Conservation (phyloP, 192 early-diverging fungal species). For the Backusella mclennaniae region DNA sequence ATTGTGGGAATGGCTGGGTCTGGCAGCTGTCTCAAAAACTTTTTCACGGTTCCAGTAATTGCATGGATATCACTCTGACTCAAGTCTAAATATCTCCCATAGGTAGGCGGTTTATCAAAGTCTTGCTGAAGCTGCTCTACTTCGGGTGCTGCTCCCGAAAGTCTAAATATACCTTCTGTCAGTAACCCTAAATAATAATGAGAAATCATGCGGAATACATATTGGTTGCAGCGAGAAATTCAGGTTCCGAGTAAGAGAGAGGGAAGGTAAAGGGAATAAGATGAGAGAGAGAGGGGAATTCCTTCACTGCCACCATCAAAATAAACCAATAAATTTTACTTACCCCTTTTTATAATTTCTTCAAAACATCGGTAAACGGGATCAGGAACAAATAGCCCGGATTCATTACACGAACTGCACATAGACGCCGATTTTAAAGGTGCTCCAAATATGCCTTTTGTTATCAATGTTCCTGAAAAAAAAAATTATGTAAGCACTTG, state of each 20-base stretch:
- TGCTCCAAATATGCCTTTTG: slow-evolving; percentile 28
- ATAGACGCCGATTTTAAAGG: slow-evolving; percentile 28
- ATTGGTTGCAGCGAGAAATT: slow-evolving; percentile 3
- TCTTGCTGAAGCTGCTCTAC: slow-evolving; percentile 23
- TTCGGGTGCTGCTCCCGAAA: slow-evolving; percentile 36
- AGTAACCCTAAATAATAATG: slow-evolving; percentile 22
- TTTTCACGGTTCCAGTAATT: slow-evolving; percentile 32
- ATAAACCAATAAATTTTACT: neutral
- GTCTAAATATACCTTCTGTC: slow-evolving; percentile 33
- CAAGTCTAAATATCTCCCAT: slow-evolving; percentile 26
- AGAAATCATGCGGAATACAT: slow-evolving; percentile 12
- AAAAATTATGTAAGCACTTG: neutral
- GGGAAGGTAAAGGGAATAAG: neutral
- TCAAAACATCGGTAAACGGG: slow-evolving; percentile 27
- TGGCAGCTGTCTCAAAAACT: slow-evolving; percentile 31
- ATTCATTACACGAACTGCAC: slow-evolving; percentile 18
- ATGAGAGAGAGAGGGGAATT: neutral
- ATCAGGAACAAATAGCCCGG: slow-evolving; percentile 24
- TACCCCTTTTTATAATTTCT: slow-evolving; percentile 34
- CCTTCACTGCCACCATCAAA: neutral
- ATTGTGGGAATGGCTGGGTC: slow-evolving; percentile 27
- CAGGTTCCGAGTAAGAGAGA: neutral
- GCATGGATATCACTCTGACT: slow-evolving; percentile 31
- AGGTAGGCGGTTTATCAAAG: slow-evolving; percentile 26
- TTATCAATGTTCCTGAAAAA: slow-evolving; percentile 3